Conservation (phyloP, 1,284 basidiomycete species). For the Athelia sp. region DNA sequence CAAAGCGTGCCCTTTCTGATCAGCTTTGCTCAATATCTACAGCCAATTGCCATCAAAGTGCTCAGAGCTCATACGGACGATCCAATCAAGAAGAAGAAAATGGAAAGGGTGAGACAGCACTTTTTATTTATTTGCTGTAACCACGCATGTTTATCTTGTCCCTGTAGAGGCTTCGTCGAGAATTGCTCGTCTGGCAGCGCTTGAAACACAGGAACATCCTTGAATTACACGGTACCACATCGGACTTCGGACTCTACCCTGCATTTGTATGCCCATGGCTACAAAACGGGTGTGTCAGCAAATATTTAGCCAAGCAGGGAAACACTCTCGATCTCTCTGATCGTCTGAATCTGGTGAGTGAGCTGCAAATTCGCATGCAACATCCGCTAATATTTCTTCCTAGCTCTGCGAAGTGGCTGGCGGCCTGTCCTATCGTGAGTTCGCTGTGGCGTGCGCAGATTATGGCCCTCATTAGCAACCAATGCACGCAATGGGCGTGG, state of each 20-base stretch:
- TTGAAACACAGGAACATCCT: constrained; percentile 37
- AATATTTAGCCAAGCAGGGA: constrained; percentile 34
- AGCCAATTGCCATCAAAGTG: constrained; percentile 40
- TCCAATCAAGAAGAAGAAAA: constrained; percentile 21
- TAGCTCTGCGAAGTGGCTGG: constrained; percentile 32
- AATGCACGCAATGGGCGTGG: constrained; percentile 33
- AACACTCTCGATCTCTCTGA: constrained; percentile 30
- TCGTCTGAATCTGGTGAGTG: constrained; percentile 28
- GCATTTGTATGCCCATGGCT: constrained; percentile 47
- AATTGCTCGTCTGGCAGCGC: constrained; percentile 35
- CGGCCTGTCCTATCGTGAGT: constrained; percentile 29
- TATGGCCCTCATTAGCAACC: neutral
- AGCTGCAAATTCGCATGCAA: too few species aligned
- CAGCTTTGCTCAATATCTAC: neutral
- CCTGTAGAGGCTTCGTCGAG: constrained; percentile 31
- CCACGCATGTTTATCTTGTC: neutral
- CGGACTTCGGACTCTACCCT: constrained; percentile 33
- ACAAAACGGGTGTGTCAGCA: constrained; percentile 38
- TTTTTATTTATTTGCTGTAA: neutral
- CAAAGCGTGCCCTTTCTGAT: too few species aligned
- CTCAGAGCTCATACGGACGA: constrained; percentile 28
- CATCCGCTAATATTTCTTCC: neutral
- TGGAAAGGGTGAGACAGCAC: constrained; percentile 23
- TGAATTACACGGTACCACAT: constrained; percentile 30
- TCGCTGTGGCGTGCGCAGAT: too few species aligned